Base-by-base conservation (phyloP, 306 rosid species). In the Hippophae tibetana region DNA sequence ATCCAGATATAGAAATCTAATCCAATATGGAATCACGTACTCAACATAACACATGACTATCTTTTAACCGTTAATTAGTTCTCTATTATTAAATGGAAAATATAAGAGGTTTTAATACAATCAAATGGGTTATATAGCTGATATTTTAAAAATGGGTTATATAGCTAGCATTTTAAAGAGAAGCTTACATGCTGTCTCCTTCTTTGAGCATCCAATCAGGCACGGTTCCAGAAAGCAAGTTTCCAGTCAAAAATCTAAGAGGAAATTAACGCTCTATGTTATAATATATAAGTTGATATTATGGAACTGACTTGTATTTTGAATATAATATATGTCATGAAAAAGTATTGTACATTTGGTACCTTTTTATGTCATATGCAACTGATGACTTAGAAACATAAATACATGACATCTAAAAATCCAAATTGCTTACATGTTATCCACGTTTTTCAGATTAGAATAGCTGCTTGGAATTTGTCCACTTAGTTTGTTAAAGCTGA, bases 401-500 rank as follows among this genome's bases (percentile, higher is more conserved):
- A 41, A 52, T 1, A 7, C 7, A 48, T 0, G 1, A 45, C 13
- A 9, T 47, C 59, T 54, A 18, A 53, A 11, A 1, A 31, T 40
- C 53, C 44, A n/a, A 47, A 50, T 68, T 50, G 47, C 86, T 72
- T 78, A 89, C 95, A 86, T 66, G 77, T 65, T 31, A 9, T 69
- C 52, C 41, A 51, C 54, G 0, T 69, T 23, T 49, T 13, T 52
- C 14, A 81, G 61, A 55, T 69, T 10, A 5, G 5, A n/a, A 63
- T 57, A 81, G 75, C 12, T 58, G 18, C 12, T 45, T 3, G 94
- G 94, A 68, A 90, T 79, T 61, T 7, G 61, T 31, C 90, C 97
- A 13, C 66, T 78, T 65, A 86, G 61, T 46, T 75, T 75, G 77
- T 90, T 90, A 57, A 77, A 84, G 77, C 97, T 83, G 58, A 90